A percentile compares a stretch with the other conserved stretches of the same genome.
Conservation (phyloP, 805 yeast genomes). For the Jamesozyma gamospora region DNA sequence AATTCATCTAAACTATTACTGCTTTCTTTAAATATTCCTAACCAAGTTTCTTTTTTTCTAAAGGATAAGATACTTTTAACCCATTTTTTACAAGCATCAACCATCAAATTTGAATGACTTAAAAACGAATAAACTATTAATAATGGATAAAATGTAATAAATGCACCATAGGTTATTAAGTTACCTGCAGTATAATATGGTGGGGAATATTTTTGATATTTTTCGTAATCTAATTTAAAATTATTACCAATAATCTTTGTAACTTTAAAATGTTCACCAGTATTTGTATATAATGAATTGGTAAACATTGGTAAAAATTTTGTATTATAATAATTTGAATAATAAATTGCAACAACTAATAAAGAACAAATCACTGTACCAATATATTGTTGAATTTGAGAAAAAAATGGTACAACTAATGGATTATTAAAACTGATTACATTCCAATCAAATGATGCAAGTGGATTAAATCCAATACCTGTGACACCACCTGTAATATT, state of each 20-base stretch:
- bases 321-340: conserved; percentile 34
- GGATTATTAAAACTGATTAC: conserved; percentile 26
- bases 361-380: conserved; percentile 31
- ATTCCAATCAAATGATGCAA: conserved; percentile 48
- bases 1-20: conserved; percentile 19
- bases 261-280: conserved; percentile 40
- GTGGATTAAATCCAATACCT: conserved; percentile 47
- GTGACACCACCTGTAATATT: conserved; percentile 36
- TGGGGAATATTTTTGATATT: conserved; percentile 48
- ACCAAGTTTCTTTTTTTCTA: conserved; percentile 10
- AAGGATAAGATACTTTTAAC: conserved; percentile 6
- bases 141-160: conserved; percentile 47
- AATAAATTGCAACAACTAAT: conserved; percentile 31
- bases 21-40: conserved; percentile 26
- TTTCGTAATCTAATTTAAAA: conserved; percentile 36
- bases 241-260: conserved; percentile 36
- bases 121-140: conserved; percentile 39
- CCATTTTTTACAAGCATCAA: conserved; percentile 32
- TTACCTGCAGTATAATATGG: conserved; percentile 60
- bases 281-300: conserved; percentile 43
- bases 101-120: conserved; percentile 35
- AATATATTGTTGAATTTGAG: conserved; percentile 24
- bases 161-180: conserved; percentile 47
- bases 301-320: conserved; percentile 37
- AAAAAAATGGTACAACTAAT: conserved; percentile 38